Evolutionary conservation across 305 asterid species (phyloP).

Genomic region (Euphrasia arctica): DNA sequence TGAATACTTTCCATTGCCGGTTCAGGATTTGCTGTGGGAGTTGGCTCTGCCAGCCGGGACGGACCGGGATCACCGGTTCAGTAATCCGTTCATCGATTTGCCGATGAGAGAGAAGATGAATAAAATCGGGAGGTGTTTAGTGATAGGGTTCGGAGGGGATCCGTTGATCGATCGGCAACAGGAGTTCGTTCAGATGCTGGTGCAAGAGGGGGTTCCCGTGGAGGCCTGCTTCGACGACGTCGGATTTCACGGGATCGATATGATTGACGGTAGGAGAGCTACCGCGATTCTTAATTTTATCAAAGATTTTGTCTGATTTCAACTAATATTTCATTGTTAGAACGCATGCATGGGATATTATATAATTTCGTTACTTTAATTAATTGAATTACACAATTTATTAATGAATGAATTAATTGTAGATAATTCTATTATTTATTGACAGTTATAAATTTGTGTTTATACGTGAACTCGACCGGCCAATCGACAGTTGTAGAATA

Average conservation of each 20-base stretch:
- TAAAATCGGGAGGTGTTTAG: constrained; percentile 59
- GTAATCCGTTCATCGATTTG: constrained; percentile 62
- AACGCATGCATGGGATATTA: background rate
- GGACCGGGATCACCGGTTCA: constrained; percentile 70
- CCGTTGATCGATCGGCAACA: constrained; percentile 82
- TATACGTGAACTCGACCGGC: too few relatives aligned
- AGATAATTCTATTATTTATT: too few relatives aligned
- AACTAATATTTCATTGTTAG: background rate
- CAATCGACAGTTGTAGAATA: too few relatives aligned
- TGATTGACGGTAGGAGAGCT: background rate
- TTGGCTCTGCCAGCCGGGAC: constrained; percentile 72
- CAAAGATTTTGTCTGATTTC: background rate
- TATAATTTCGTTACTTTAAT: too few relatives aligned
- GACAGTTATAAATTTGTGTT: too few relatives aligned
- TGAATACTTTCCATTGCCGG: constrained; percentile 71
- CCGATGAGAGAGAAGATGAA: constrained; percentile 45
- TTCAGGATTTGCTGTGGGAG: constrained; percentile 73
- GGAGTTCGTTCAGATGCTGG: constrained; percentile 71
- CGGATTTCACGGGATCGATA: constrained; percentile 37
- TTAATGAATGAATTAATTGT: too few relatives aligned
- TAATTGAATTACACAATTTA: too few relatives aligned
- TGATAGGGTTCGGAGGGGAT: constrained; percentile 86
- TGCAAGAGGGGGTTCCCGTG: constrained; percentile 64
- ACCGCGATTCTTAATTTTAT: background rate
- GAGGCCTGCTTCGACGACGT: constrained; percentile 90